Evolutionary conservation across 805 yeast species (phyloP).

Genomic region (Candida peoriensis): DNA sequence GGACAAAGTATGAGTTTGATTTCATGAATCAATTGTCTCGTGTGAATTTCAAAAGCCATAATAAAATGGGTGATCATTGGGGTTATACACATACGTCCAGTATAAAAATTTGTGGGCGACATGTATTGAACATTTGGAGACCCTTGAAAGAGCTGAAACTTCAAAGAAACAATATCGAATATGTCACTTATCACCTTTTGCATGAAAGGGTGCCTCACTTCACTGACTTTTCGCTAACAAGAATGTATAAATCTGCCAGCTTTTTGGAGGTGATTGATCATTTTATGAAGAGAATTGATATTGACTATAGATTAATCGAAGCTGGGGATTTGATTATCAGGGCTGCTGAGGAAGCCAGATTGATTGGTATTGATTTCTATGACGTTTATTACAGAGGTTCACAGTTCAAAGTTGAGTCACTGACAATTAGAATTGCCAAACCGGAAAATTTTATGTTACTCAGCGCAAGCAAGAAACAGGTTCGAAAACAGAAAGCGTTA

Average conservation of each 20-base stretch:
- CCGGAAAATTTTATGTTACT: conserved; percentile 65
- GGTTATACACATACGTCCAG: conserved; percentile 76
- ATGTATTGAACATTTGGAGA: conserved; percentile 83
- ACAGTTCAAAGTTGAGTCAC: conserved; percentile 89
- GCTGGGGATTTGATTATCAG: conserved; percentile 62
- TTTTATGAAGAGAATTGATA: conserved; percentile 38
- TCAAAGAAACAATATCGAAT: conserved; percentile 69
- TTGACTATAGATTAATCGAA: conserved; percentile 34
- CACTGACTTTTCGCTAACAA: conserved; percentile 41
- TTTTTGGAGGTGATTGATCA: conserved; percentile 39
- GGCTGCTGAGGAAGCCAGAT: conserved; percentile 76
- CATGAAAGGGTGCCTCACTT: conserved; percentile 67
- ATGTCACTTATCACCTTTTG: conserved; percentile 61
- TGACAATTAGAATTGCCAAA: conserved; percentile 69
- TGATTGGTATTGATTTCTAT: conserved; percentile 85
- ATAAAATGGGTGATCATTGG: conserved; percentile 66
- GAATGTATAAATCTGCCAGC: conserved; percentile 33
- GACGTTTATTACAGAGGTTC: conserved; percentile 90
- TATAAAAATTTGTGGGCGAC: conserved; percentile 71
- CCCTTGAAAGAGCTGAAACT: conserved; percentile 60
- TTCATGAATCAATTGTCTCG: conserved; percentile 59
- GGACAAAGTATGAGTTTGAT: conserved; percentile 41
- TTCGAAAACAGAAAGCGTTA: conserved; percentile 76
- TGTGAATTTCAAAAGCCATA: conserved; percentile 41
- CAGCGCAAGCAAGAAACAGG: conserved; percentile 79